phyloP scores from a whole-genome alignment of 2,329 filamentous ascomycete species.

The Colletotrichum sansevieriae region DNA sequence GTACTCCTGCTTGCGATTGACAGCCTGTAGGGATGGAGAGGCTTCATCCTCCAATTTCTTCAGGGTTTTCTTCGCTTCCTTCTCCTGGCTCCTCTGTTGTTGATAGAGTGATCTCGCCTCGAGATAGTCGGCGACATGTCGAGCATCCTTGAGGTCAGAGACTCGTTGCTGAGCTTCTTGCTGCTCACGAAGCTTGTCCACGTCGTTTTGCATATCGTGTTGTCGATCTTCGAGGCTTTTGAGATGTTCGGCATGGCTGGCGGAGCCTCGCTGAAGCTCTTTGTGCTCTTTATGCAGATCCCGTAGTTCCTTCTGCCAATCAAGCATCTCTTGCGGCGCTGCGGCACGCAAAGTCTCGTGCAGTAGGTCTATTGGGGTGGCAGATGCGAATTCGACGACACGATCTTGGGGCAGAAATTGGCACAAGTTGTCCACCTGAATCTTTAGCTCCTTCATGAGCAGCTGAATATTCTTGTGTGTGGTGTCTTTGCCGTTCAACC shows the following conservation, averaged over 20 bases:
- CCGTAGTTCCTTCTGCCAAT: constrained; percentile 83
- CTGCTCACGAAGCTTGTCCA: constrained; percentile 84
- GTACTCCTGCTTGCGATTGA: constrained; percentile 80
- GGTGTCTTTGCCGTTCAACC: constrained; percentile 75
- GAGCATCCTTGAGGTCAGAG: constrained; percentile 72
- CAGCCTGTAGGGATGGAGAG: constrained; percentile 77
- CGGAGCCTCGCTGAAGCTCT: constrained; percentile 68
- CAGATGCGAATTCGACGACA: constrained; percentile 91
- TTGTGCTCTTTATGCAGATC: constrained; percentile 78
- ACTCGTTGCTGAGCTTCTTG: constrained; percentile 75
- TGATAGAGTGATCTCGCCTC: constrained; percentile 62
- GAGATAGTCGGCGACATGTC: constrained; percentile 75
- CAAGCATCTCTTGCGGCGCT: constrained; percentile 82
- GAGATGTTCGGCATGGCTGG: constrained; percentile 72
- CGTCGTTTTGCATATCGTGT: constrained; percentile 80
- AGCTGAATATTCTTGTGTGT: constrained; percentile 74
- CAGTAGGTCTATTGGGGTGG: constrained; percentile 85
- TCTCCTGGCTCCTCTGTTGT: constrained; percentile 68
- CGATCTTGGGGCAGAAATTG: constrained; percentile 97
- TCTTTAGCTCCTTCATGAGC: constrained; percentile 79
- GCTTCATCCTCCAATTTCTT: constrained; percentile 68
- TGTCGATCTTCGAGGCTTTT: constrained; percentile 80
- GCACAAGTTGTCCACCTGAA: constrained; percentile 97
- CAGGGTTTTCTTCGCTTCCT: constrained; percentile 68
- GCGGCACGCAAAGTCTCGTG: constrained; percentile 90